Evolutionary conservation across 1,139 yeast genomes (phyloP), one percentile per base, ranked within the genome.

Genomic region (Petasospora rhodanensis): DNA sequence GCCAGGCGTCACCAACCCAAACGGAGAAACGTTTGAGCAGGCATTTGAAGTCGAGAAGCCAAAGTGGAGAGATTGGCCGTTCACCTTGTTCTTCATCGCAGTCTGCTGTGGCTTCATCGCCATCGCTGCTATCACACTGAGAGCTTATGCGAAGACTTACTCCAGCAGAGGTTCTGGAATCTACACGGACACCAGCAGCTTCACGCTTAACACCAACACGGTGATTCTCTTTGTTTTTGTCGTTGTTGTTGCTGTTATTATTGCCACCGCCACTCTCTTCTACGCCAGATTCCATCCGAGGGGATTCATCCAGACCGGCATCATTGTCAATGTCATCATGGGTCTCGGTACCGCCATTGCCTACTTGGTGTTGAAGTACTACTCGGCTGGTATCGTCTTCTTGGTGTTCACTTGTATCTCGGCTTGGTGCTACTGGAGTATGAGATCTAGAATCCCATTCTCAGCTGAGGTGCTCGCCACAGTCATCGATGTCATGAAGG

Each of bases 381-480:
- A 78, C 63, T 78, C 87, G 8, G 89, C 94, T 0, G 95, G 86
- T 5, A 65, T 84, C 43, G 87, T 83, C 25, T 81, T 81, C 44
- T 60, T 84, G 43, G 68, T 80, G 2, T 73, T 80, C 51, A 70
- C 86, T 0, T 55, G 72, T 6, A 56, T 85, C 36, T 67, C 82
- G 9, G 86, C 87, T 2, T 75, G 71, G 63, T 72, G 82, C 50
- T 84, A 80, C 58, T 84, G 87, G 85, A 59, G 74, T 8, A 71
- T 85, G 62, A 68, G 95, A 40, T 56, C 62, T 6, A 66, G 93
- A 46, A 83, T 84, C 40, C 77, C 79, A 27, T 61, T 84, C 49
- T 82, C 94, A 43, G 86, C 91, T 3, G 70, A 82, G 6, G 79
- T 85, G 19, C 62, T 89, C 43, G 70, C 76, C 37, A 76, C 81